Percentiles rank a stretch among this genome's conserved stretches.
These are phyloP conservation scores for Ogataea naganishii DNA, from an alignment of 805 yeast genomes.

Conservation along the genomic window DNA sequence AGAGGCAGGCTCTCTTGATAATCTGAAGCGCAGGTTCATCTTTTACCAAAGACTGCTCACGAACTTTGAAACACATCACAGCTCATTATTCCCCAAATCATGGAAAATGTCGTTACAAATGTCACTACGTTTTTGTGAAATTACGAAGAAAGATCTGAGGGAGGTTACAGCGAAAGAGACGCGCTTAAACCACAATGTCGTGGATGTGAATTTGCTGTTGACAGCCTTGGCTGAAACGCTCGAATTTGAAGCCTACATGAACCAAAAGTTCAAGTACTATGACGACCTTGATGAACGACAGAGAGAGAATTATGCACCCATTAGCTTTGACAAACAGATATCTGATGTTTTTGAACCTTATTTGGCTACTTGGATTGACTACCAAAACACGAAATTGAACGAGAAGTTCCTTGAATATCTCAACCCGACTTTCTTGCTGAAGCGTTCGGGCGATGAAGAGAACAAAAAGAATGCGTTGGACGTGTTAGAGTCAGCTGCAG, in stretches of 20 bases:
- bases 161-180: constrained; percentile 36
- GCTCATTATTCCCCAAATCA: constrained; percentile 49
- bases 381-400: constrained; percentile 62
- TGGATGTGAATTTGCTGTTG: constrained; percentile 58
- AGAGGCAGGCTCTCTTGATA: constrained; percentile 93
- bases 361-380: constrained; percentile 74
- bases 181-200: constrained; percentile 20
- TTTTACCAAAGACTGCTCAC: constrained; percentile 65
- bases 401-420: constrained; percentile 58
- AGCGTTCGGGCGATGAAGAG: constrained; percentile 26
- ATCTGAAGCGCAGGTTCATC: constrained; percentile 70
- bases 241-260: constrained; percentile 74
- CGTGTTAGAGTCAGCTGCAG: constrained; percentile 82
- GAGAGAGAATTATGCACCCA: constrained; percentile 21
- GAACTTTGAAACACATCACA: constrained; percentile 41
- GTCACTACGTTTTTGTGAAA: constrained; percentile 52
- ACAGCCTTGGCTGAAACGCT: constrained; percentile 66
- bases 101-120: constrained; percentile 69
- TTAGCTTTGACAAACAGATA: constrained; percentile 31
- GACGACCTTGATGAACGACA: constrained; percentile 22
- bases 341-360: constrained; percentile 80
- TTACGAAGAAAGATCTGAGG: constrained; percentile 61
- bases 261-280: constrained; percentile 47
- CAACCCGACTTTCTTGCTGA: constrained; percentile 43
- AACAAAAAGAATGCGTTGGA: constrained; percentile 35